phyloP scores from a whole-genome alignment of 1,139 yeast species.

The Hanseniaspora sp. region DNA sequence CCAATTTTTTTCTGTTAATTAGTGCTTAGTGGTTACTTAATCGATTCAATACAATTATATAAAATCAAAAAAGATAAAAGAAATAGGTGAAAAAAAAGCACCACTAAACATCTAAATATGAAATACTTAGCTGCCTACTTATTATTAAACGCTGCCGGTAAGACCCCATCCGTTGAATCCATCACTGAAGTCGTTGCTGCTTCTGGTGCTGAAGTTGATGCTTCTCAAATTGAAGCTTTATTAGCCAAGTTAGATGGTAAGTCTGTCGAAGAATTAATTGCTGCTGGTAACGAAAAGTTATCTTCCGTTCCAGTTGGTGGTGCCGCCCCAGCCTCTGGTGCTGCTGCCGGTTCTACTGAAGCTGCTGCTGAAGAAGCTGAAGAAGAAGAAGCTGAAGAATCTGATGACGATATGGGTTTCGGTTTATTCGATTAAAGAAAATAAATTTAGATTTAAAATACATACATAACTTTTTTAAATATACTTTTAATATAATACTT shows the following conservation, averaged over 20 bases:
- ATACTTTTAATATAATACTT: neutral
- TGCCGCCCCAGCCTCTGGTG: slow-evolving; percentile 57
- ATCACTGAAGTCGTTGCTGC: slow-evolving; percentile 61
- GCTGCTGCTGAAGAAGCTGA: slow-evolving; percentile 49
- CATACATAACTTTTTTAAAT: neutral
- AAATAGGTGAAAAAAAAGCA: neutral
- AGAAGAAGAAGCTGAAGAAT: slow-evolving; percentile 50
- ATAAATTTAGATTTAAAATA: neutral
- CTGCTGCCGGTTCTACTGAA: slow-evolving; percentile 43
- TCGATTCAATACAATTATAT: neutral
- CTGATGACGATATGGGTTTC: slow-evolving; percentile 78
- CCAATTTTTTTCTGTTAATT: too few species aligned
- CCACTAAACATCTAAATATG: slow-evolving; percentile 32
- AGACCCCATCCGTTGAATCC: slow-evolving; percentile 65
- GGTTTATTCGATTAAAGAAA: slow-evolving; percentile 68
- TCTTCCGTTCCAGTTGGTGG: slow-evolving; percentile 78
- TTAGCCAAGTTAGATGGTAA: slow-evolving; percentile 68
- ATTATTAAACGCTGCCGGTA: slow-evolving; percentile 75
- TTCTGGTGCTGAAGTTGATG: slow-evolving; percentile 71
- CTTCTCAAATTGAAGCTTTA: slow-evolving; percentile 55
- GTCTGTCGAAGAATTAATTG: slow-evolving; percentile 60
- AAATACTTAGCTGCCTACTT: slow-evolving; percentile 87
- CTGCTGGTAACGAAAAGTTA: slow-evolving; percentile 72
- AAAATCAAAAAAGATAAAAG: neutral
- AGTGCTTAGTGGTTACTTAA: too few species aligned